Evolutionary conservation across 169 alveolate species (phyloP), one percentile per base, ranked within the genome.

Genomic region (Ichthyophthirius multifiliis): DNA sequence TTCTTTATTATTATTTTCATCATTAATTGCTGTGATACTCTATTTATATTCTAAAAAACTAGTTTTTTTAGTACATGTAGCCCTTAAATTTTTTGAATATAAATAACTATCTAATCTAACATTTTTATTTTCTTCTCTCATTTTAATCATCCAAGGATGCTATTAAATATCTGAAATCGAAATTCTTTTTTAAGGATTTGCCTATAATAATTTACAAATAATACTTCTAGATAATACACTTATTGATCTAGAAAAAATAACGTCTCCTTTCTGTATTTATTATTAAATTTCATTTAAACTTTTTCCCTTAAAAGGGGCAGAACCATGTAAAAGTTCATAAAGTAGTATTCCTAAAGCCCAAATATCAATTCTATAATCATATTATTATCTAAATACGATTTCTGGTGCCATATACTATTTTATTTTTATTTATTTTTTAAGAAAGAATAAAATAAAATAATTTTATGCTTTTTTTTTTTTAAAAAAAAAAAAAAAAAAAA

Each of bases 341-440:
- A 95, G 87, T 12, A 95, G 84, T 15, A 95, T 90, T 15, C 98
- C 98, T 13, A 95, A 77, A 47, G 94, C 86, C 96, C 98, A 95
- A 4, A 91, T 76, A 74, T 95, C 98, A 16, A 95, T 89, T 41
- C 81, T 82, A 63, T 74, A 82, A 46, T 82, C 90, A 89, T 89
- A 89, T 18, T 77, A 83, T 64, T 81, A 39, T 55, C 78, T 82
- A 48, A 84, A 84, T 34, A 89, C 73, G 12, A 89, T 89, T 83
- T 89, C 93, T 5, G 93, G 93, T 0, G 93, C 93, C 93, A 89
- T 89, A 75, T 89, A 89, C 82, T 89, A 3, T 16, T 27, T 2
- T 55, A n/a, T n/a, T n/a, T n/a, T n/a, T n/a, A n/a, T n/a, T n/a
- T n/a, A n/a, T n/a, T n/a, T n/a, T n/a, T n/a, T n/a, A n/a, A n/a